Conservation (phyloP, 331 rosid species). For the Prunus yedoensis region DNA sequence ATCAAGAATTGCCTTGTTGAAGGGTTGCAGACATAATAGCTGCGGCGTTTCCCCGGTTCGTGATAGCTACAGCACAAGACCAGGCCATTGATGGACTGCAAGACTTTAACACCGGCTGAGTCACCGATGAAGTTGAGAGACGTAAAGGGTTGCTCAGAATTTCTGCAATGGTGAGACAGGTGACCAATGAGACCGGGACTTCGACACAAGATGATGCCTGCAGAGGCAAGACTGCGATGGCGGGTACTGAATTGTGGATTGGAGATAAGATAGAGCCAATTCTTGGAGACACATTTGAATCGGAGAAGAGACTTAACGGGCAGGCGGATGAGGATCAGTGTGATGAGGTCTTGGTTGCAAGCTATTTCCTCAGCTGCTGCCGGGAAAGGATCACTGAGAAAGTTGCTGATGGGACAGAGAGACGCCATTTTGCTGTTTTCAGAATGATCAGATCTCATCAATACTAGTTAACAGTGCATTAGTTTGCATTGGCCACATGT, state of each 20-base stretch:
- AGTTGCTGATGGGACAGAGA: not conserved
- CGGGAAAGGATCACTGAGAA: not conserved
- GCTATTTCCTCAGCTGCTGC: conserved; percentile 19
- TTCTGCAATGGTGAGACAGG: not conserved
- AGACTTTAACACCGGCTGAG: conserved; percentile 15
- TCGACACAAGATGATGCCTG: conserved; percentile 11
- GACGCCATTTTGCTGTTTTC: not conserved
- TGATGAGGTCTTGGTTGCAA: conserved; percentile 14
- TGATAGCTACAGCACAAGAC: conserved; percentile 16
- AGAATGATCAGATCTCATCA: not conserved
- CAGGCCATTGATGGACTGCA: conserved; percentile 34
- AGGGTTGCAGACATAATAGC: conserved; percentile 32
- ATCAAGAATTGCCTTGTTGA: conserved; percentile 16
- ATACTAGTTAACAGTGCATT: not conserved
- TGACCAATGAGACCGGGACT: conserved; percentile 7
- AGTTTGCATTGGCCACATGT: no score
- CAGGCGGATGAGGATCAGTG: conserved; percentile 21
- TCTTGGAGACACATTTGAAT: conserved; percentile 35
- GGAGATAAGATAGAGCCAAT: conserved; percentile 30
- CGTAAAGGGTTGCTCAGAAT: conserved; percentile 4
- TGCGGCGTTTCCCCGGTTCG: not conserved
- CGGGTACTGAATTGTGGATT: conserved; percentile 14
- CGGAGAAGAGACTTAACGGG: conserved; percentile 34
- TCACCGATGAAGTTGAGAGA: conserved; percentile 22
- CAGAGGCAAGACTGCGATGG: conserved; percentile 6